Evolutionary conservation across 257 asterid species (phyloP).

Genomic region (Pogostemon cablin): DNA sequence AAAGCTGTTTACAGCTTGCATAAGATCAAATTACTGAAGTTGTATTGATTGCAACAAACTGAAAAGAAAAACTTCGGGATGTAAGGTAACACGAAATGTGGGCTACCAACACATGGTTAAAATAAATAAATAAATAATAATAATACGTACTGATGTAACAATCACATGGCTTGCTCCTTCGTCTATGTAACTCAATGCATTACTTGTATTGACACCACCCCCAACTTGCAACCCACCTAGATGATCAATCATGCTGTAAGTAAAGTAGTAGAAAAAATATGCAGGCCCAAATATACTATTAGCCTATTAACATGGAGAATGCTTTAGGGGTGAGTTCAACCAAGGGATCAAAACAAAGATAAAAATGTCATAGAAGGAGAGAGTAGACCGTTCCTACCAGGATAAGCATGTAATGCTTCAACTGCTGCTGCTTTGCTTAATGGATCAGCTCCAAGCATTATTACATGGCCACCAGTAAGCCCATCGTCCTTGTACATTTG

Average conservation of each 20-base stretch:
- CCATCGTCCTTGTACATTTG: constrained; percentile 74
- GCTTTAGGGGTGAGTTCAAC: background rate
- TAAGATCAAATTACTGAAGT: background rate
- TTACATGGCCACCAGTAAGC: constrained; percentile 91
- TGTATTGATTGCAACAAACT: constrained; percentile 17
- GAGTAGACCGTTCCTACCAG: constrained; percentile 51
- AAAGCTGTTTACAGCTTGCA: constrained; percentile 10
- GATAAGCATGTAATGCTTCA: constrained; percentile 91
- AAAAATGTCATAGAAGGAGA: constrained; percentile 6
- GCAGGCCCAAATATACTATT: constrained; percentile 27
- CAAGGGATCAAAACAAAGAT: background rate
- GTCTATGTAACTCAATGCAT: constrained; percentile 76
- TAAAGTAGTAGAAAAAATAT: constrained; percentile 48
- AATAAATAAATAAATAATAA: constrained; percentile 8
- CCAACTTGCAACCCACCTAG: constrained; percentile 99
- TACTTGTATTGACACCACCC: constrained; percentile 84
- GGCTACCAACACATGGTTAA: background rate
- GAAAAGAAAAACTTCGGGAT: background rate
- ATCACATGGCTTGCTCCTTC: constrained; percentile 99
- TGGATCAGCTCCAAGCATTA: constrained; percentile 98
- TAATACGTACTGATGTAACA: constrained; percentile 83
- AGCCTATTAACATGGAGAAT: constrained; percentile 24
- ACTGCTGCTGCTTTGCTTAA: constrained; percentile 77
- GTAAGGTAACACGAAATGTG: constrained; percentile 10
- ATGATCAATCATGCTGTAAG: constrained; percentile 42